Conservation (phyloP, 2,329 filamentous ascomycete species). For the Pestalotiopsis sp. region DNA sequence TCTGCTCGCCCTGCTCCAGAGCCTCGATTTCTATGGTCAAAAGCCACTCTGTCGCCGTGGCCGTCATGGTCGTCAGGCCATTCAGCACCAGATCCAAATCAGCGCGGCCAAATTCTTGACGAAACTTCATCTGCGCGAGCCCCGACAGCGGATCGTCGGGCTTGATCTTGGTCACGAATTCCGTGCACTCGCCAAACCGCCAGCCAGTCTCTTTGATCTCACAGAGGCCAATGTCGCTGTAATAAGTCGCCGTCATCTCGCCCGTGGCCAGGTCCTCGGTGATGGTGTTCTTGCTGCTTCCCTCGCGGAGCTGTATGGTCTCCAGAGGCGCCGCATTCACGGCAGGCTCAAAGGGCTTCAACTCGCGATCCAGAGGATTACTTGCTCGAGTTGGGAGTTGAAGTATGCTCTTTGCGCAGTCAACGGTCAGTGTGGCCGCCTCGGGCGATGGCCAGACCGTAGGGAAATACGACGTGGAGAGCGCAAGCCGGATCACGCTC, state of each 20-base stretch:
- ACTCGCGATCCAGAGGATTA: not conserved
- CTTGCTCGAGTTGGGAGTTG: not conserved
- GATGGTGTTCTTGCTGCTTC: not conserved
- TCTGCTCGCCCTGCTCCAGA: not conserved
- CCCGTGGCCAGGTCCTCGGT: not conserved
- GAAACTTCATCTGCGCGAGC: not conserved
- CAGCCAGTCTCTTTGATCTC: not conserved
- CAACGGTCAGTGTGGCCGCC: not conserved
- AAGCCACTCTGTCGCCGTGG: not conserved
- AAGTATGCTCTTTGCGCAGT: not conserved
- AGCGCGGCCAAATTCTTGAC: not conserved
- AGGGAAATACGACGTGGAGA: not conserved
- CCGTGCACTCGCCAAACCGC: not conserved
- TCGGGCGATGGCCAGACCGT: slow-evolving; percentile 2
- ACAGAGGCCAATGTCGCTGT: not conserved
- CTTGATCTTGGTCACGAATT: not conserved
- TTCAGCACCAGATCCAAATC: not conserved
- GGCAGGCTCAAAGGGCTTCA: not conserved
- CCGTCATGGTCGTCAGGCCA: not conserved
- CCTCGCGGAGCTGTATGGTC: not conserved
- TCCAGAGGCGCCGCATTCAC: not conserved
- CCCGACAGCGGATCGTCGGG: not conserved
- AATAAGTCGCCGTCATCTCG: not conserved
- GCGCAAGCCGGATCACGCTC: not conserved
- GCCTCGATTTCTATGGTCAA: not conserved